Evolutionary conservation across 345 rosid species (phyloP).

Genomic region (Rubroshorea leprosula): DNA sequence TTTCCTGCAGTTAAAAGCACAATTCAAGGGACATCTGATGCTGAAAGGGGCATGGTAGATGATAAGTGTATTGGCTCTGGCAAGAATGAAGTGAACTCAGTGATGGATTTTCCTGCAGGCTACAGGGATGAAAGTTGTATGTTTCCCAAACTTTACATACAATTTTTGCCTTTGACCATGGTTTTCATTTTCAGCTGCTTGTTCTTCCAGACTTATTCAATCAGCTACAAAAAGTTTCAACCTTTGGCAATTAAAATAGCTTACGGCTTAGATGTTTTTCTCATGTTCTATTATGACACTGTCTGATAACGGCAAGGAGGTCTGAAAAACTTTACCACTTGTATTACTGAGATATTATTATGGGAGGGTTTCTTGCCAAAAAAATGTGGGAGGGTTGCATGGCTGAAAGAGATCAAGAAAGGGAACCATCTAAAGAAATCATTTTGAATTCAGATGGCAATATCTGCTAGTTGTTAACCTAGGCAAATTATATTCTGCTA

Average conservation of each 20-base stretch:
- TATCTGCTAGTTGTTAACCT: too few relatives aligned
- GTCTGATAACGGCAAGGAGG: too few relatives aligned
- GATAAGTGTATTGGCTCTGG: constrained; percentile 42
- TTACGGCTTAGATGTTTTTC: too few relatives aligned
- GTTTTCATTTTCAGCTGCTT: constrained; percentile 4
- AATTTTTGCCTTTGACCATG: constrained; percentile 1
- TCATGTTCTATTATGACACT: too few relatives aligned
- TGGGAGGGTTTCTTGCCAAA: too few relatives aligned
- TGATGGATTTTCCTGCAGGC: constrained; percentile 46
- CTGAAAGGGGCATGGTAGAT: constrained; percentile 55
- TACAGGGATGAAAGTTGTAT: constrained; percentile 61
- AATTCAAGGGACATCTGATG: constrained; percentile 36
- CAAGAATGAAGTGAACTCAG: constrained; percentile 40
- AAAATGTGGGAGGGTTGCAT: too few relatives aligned
- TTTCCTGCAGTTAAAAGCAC: constrained; percentile 39
- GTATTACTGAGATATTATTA: neutral
- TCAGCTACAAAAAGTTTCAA: neutral
- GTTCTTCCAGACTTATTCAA: neutral
- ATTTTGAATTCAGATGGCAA: too few relatives aligned
- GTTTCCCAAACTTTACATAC: constrained; percentile 17
- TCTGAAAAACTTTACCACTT: too few relatives aligned
- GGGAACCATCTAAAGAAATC: too few relatives aligned
- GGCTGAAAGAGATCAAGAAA: neutral
- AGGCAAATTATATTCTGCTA: too few relatives aligned
- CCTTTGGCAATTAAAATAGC: too few relatives aligned